Evolutionary conservation across 2,329 filamentous ascomycete genomes (phyloP).

Genomic region (Stromatinia cepivora): DNA sequence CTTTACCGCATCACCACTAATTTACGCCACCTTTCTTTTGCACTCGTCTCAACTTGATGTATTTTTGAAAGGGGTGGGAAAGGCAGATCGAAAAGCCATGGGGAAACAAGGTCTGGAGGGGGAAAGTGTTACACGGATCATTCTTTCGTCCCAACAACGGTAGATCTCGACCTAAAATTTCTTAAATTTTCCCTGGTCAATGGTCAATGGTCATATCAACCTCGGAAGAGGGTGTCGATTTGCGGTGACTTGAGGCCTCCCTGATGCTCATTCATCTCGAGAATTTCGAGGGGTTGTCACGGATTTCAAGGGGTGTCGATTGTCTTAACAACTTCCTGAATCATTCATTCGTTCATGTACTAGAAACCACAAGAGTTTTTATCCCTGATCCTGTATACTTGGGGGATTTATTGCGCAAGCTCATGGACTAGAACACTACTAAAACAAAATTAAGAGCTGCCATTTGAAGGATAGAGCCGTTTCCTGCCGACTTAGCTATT

Average conservation of each 20-base stretch:
- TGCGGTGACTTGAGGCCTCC: neutral
- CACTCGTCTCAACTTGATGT: conserved; percentile 2
- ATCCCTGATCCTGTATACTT: conserved; percentile 4
- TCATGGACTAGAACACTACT: neutral
- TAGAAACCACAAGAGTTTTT: neutral
- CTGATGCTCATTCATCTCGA: conserved; percentile 6
- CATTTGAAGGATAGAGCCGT: conserved; percentile 17
- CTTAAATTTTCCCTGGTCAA: neutral
- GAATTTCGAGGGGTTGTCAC: neutral
- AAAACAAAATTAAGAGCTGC: conserved; percentile 13
- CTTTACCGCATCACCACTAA: conserved; percentile 5
- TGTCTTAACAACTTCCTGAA: conserved; percentile 20
- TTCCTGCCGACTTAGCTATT: neutral
- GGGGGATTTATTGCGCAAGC: conserved; percentile 17
- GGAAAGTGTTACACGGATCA: neutral
- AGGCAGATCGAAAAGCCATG: neutral
- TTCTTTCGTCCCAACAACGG: conserved; percentile 9
- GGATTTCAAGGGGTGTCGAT: neutral
- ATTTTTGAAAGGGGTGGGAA: neutral
- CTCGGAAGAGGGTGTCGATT: conserved; percentile 5
- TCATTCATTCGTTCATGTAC: conserved; percentile 10
- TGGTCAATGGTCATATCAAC: neutral
- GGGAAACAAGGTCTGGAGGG: neutral
- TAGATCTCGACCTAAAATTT: conserved; percentile 7
- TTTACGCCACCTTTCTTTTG: neutral